Evolutionary conservation across 805 yeast genomes (phyloP).

Genomic region (Teunomyces pallodes): DNA sequence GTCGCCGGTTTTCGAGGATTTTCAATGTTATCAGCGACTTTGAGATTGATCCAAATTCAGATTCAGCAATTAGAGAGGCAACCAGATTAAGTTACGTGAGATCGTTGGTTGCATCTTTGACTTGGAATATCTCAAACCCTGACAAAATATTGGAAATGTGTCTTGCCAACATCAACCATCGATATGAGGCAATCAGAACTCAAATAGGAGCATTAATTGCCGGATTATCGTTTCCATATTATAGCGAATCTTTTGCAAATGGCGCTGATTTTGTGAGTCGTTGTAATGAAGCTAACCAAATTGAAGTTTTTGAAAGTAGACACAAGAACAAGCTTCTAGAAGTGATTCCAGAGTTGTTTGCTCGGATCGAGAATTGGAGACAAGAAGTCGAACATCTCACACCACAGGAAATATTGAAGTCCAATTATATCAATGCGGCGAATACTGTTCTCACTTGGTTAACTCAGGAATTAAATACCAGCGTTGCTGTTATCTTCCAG

Average conservation of each 20-base stretch:
- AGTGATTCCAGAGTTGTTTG: conserved; percentile 44
- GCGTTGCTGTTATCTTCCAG: conserved; percentile 51
- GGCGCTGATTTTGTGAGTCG: conserved; percentile 39
- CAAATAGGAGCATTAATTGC: conserved; percentile 63
- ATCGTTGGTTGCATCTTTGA: conserved; percentile 46
- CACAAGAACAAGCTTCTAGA: conserved; percentile 25
- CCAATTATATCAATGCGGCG: conserved; percentile 61
- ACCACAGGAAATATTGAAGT: conserved; percentile 56
- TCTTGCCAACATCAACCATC: conserved; percentile 54
- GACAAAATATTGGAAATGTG: conserved; percentile 43
- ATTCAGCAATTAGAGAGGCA: conserved; percentile 64
- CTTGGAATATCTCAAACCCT: conserved; percentile 56
- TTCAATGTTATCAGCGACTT: conserved; percentile 45
- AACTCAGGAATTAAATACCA: conserved; percentile 49
- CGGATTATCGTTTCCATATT: conserved; percentile 40
- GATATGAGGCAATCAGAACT: conserved; percentile 69
- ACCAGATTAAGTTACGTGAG: conserved; percentile 57
- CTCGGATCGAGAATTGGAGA: conserved; percentile 42
- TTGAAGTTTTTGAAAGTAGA: conserved; percentile 32
- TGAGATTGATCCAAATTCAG: conserved; percentile 47
- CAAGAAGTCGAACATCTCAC: conserved; percentile 32
- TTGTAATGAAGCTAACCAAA: conserved; percentile 27
- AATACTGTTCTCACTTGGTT: conserved; percentile 67
- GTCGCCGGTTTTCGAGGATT: conserved; percentile 61
- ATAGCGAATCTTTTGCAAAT: conserved; percentile 39